Evolutionary conservation across 306 rosid species (phyloP).

Genomic region (Inga leiocalycina): DNA sequence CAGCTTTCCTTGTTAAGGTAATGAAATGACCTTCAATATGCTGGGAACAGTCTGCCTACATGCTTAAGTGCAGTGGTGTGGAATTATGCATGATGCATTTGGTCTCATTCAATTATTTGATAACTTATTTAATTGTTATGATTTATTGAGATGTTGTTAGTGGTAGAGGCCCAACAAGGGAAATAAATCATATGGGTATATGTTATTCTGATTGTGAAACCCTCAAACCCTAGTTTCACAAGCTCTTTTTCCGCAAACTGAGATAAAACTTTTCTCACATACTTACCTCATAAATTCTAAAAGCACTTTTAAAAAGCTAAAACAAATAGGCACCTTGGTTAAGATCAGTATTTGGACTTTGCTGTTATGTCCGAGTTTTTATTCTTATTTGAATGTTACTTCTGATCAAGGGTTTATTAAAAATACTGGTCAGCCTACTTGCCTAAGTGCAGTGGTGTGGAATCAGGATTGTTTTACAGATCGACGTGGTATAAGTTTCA

Average conservation of each 20-base stretch:
- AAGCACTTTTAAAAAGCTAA: too few species aligned
- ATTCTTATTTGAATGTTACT: too few species aligned
- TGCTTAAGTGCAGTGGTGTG: constrained; percentile 16
- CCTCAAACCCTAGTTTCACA: too few species aligned
- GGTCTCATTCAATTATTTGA: constrained; percentile 23
- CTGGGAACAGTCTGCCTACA: constrained; percentile 19
- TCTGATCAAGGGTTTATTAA: too few species aligned
- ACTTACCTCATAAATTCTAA: too few species aligned
- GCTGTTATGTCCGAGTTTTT: too few species aligned
- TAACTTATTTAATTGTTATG: constrained; percentile 5
- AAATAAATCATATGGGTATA: background rate
- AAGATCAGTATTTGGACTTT: too few species aligned
- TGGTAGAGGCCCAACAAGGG: background rate
- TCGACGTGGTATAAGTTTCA: background rate
- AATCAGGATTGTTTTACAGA: background rate
- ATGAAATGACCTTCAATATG: constrained; percentile 16
- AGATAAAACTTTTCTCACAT: too few species aligned
- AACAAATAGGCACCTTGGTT: too few species aligned
- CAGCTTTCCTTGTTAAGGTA: constrained; percentile 84
- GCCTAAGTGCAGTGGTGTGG: constrained; percentile 15
- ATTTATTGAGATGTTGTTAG: constrained; percentile 21
- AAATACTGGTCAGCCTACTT: constrained; percentile 21
- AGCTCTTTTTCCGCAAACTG: too few species aligned
- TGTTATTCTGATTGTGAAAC: background rate
- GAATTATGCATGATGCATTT: constrained; percentile 8